Base-by-base conservation (phyloP, 2,329 filamentous ascomycete genomes). In the Phialophora verrucosa region DNA sequence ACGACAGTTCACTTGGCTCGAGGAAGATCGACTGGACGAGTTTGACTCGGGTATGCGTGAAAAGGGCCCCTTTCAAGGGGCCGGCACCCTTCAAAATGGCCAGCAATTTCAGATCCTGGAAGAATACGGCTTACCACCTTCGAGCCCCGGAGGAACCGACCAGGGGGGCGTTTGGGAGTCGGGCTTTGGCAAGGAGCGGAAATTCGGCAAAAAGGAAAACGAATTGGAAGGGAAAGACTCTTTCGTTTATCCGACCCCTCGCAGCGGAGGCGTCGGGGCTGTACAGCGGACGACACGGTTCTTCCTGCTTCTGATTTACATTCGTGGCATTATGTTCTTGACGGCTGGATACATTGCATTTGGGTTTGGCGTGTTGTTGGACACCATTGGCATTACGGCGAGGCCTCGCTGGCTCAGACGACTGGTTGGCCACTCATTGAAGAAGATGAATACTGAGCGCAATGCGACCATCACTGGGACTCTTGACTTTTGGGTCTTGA, bases 1-100 rank as follows among this genome's bases (percentile, higher is more conserved):
- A 2, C 88, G 88, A 70, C 83, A 85, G 42, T 89, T 89, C 79
- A 97, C 95, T 0, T 99, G 95, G 94, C 82, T 98, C 2, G 95
- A 99, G 75, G 91, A 94, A 72, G 91, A 96, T 71, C 86, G 93
- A 5, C 83, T 94, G 10, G 85, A 88, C 53, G 92, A 98, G 74
- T 83, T 96, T 2, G 88, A 95, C 56, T 75, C 76, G 27, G 78
- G 79, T 3, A 77, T 81, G 51, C 73, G 78, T 51, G 68, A 69
- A 14, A 67, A 70, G 59, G 49, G 59, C 27, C 44, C 59, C 14
- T 61, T 61, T 44, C 59, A 61, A 61, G 50, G 47, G 31, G 63
- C 63, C 12, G 63, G 42, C 53, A 47, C 61, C 7, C 25, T 63
- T n/a, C 66, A 57, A 31, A 66, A 31, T 65, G 31, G 49, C 25